These are phyloP conservation scores for Asparagopsis taxiformis DNA, from an alignment of 31 red algal genomes.

Conservation along the genomic window DNA sequence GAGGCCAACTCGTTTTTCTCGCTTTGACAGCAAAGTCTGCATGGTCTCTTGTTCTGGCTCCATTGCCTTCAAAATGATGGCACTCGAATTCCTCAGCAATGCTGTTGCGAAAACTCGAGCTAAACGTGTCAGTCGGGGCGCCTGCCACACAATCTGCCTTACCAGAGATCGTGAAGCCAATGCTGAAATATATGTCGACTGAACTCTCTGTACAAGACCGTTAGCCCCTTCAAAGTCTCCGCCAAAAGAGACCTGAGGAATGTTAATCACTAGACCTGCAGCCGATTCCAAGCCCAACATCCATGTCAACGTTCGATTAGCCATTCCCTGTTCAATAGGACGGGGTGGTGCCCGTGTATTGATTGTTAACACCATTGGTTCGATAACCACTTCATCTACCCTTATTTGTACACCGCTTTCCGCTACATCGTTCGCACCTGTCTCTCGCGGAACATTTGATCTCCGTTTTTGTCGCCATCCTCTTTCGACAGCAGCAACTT, in stretches of 20 bases:
- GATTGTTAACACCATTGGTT: constrained; percentile 2
- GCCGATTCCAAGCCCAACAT: constrained; percentile 11
- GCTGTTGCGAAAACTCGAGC: constrained; percentile 10
- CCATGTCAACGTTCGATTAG: constrained; percentile 6
- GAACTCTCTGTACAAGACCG: constrained; percentile 4
- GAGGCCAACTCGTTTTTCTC: neutral
- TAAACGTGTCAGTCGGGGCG: neutral
- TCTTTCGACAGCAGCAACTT: neutral
- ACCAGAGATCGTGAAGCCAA: constrained; percentile 8
- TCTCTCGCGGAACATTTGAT: neutral
- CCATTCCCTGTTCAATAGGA: neutral
- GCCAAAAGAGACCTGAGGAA: constrained; percentile 8
- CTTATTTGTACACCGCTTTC: neutral
- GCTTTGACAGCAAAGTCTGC: neutral
- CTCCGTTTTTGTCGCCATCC: neutral
- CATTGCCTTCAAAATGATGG: neutral
- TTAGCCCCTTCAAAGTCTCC: constrained; percentile 12
- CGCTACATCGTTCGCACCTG: neutral
- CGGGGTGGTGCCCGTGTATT: constrained; percentile 10
- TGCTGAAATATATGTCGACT: neutral
- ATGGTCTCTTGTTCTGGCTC: neutral
- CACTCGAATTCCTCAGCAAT: neutral
- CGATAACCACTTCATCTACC: constrained; percentile 12
- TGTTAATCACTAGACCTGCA: neutral
- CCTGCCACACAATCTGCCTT: constrained; percentile 11